Conservation (phyloP, 352 stramenopile species). For the Pythium phragmiticola region DNA sequence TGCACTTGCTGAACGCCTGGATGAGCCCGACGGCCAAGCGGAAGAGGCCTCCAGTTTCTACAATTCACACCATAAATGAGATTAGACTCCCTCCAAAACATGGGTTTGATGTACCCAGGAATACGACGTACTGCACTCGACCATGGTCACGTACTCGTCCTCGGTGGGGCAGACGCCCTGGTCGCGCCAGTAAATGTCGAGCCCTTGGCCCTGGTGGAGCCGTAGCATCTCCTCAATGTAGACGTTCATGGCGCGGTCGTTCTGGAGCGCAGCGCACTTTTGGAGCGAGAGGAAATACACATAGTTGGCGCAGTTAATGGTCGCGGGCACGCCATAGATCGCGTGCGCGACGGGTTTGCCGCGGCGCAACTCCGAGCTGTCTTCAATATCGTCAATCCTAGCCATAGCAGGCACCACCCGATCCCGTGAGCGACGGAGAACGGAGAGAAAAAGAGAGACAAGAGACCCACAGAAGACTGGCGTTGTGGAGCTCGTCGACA, state of each 20-base stretch:
- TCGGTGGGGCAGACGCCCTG: slow-evolving; percentile 87
- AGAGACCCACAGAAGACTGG: slow-evolving; percentile 82
- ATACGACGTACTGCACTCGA: slow-evolving; percentile 87
- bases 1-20: slow-evolving; percentile 80
- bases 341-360: slow-evolving; percentile 94
- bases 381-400: slow-evolving; percentile 97
- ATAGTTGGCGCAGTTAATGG: slow-evolving; percentile 99
- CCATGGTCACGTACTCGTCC: slow-evolving; percentile 93
- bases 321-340: slow-evolving; percentile 95
- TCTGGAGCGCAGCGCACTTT: slow-evolving; percentile 86
- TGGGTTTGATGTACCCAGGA: not conserved
- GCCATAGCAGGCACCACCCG: not conserved
- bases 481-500: slow-evolving; percentile 95
- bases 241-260: slow-evolving; percentile 80
- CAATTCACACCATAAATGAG: not conserved
- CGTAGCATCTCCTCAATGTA: slow-evolving; percentile 96
- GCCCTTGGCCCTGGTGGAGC: slow-evolving; percentile 94
- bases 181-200: slow-evolving; percentile 96
- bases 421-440: not conserved
- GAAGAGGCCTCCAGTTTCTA: slow-evolving; percentile 96
- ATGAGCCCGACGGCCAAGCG: slow-evolving; percentile 95
- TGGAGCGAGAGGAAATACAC: slow-evolving; percentile 97
- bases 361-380: slow-evolving; percentile 94
- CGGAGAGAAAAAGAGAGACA: not conserved
- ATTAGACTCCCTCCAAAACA: not conserved